Base-by-base conservation (phyloP, 805 yeast genomes). In the Yarrowia sp. region DNA sequence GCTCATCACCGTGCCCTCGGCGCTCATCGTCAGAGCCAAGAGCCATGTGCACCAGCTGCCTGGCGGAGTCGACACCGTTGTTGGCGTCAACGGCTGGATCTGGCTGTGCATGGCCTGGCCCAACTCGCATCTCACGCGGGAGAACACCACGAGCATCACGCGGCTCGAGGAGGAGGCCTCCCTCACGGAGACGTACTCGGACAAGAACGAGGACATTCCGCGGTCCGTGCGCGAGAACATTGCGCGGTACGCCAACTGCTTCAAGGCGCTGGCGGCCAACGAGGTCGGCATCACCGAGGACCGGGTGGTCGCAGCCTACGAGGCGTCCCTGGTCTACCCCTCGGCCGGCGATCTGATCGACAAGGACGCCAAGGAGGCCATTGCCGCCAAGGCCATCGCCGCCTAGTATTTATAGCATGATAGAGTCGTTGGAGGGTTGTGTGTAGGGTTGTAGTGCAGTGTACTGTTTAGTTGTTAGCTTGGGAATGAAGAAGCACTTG, bases 11-110 rank as follows among this genome's bases (percentile, higher is more conserved):
- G 94, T 93, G 0, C 97, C 97, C 3, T 80, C 93, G 35, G 85
- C 92, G 21, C 78, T 96, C 65, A 81, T 96, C 47, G 82, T 93
- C 42, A 84, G 96, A 70, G 84, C 96, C 5, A 90, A 92, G 69
- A 87, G 89, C 68, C 98, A 94, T 73, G 81, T 92, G 18, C 90
- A 89, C 75, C 82, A 83, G 63, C 78, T 94, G n/a, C 97, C 97
- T 0, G 98, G 97, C n/a, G 89, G 88, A 68, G 90, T 94, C 32
- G 90, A 92, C 68, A 80, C 88, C 51, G 90, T 94, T 53, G 76
- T 96, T 42, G 99, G 99, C 31, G 96, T 93, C 9, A 94, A 96
- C 72, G 99, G 99, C 4, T 93, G 81, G 70, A 82, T 94, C 47
- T 94, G 99, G 99, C 76, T 94, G 58, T 76, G 74, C 21, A 66